phyloP scores from a whole-genome alignment of 768 basidiomycete genomes.

The Boletus reticulatus region DNA sequence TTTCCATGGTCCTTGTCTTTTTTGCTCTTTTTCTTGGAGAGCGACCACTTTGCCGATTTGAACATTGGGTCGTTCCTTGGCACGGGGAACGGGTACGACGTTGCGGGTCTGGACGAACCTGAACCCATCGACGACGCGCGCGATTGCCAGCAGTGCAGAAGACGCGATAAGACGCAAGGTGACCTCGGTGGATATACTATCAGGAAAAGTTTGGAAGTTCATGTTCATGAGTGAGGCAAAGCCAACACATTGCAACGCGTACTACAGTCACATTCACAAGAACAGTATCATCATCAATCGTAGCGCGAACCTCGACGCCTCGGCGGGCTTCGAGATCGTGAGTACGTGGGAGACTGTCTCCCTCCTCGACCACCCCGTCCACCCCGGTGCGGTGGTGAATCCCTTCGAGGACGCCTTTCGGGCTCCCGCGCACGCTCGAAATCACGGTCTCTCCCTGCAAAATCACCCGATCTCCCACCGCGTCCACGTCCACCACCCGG shows the following conservation, averaged over 20 bases:
- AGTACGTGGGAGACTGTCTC: conserved; percentile 37
- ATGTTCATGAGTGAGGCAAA: not conserved
- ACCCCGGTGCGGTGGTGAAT: conserved; percentile 48
- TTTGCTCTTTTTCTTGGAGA: conserved; percentile 17
- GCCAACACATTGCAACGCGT: not conserved
- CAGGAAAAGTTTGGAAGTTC: not conserved
- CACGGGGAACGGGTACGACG: conserved; percentile 15
- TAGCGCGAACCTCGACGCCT: conserved; percentile 35
- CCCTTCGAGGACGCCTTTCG: conserved; percentile 49
- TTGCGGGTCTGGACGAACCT: conserved; percentile 17
- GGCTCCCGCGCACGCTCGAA: conserved; percentile 38
- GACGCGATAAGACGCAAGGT: too few species aligned
- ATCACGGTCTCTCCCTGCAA: conserved; percentile 36
- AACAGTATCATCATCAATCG: conserved; percentile 22
- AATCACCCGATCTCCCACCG: conserved; percentile 36
- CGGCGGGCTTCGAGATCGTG: conserved; percentile 43
- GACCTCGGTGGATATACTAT: not conserved
- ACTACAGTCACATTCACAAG: not conserved
- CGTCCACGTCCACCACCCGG: conserved; percentile 42
- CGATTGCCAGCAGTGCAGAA: too few species aligned
- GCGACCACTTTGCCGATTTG: conserved; percentile 18
- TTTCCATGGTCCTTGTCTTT: conserved; percentile 20
- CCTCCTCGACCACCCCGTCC: conserved; percentile 42
- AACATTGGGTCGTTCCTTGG: conserved; percentile 5
- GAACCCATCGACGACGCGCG: conserved; percentile 20